Evolutionary conservation across 352 stramenopile species (phyloP).

Genomic region (Phytophthora tentaculata): DNA sequence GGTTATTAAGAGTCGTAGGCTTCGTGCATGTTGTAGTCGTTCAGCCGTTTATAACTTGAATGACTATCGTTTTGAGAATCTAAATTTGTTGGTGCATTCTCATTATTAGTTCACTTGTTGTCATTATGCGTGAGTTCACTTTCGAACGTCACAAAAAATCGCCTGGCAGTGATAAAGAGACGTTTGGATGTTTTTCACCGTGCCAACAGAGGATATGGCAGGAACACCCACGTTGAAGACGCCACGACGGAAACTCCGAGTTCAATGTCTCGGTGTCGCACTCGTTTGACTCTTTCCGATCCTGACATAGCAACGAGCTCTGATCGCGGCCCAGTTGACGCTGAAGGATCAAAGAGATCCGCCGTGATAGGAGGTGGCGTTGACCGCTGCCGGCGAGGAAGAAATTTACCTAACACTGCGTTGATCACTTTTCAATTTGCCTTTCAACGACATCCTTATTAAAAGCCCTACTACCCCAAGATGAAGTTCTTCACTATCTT

Average conservation of each 20-base stretch:
- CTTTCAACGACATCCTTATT: conserved; percentile 44
- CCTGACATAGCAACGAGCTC: conserved; percentile 20
- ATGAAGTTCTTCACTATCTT: conserved; percentile 37
- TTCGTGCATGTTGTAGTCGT: conserved; percentile 27
- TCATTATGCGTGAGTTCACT: too few relatives aligned
- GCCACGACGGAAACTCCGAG: neutral
- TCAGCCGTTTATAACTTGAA: conserved; percentile 17
- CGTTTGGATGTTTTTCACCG: neutral
- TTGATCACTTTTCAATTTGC: conserved; percentile 45
- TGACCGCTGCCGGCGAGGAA: neutral
- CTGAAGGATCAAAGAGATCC: neutral
- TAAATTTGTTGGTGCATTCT: too few relatives aligned
- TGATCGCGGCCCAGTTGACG: neutral
- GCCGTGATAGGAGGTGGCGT: neutral
- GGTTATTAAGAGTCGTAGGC: conserved; percentile 18
- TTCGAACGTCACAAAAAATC: too few relatives aligned
- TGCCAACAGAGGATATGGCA: conserved; percentile 11
- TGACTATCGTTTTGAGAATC: conserved; percentile 17
- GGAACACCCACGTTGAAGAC: conserved; percentile 16
- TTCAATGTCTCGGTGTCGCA: neutral
- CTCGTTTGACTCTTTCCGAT: conserved; percentile 10
- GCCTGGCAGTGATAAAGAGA: too few relatives aligned
- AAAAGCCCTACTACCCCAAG: conserved; percentile 25
- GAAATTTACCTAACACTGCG: neutral
- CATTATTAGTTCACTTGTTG: too few relatives aligned